These are phyloP conservation scores for Cladosporium sp. DNA, from an alignment of 2,329 filamentous ascomycete genomes.

Conservation along the genomic window DNA sequence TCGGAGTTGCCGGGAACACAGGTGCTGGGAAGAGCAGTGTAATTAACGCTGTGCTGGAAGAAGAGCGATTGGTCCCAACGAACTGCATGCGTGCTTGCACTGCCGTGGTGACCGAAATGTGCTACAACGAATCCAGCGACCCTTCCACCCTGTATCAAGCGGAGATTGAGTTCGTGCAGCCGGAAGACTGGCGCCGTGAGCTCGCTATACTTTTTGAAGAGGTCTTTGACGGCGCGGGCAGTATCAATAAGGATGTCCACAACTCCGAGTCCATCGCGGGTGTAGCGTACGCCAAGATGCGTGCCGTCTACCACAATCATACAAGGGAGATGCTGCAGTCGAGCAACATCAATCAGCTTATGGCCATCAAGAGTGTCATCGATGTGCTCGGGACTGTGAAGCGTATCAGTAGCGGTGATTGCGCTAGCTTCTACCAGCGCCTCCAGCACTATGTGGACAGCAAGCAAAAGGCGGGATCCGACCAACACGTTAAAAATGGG, in stretches of 20 bases:
- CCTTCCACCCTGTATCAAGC: conserved; percentile 43
- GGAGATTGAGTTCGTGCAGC: conserved; percentile 52
- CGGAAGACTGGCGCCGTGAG: conserved; percentile 49
- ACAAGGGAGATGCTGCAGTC: conserved; percentile 36
- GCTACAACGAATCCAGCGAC: conserved; percentile 45
- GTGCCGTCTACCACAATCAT: conserved; percentile 41
- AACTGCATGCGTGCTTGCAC: conserved; percentile 59
- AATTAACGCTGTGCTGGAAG: conserved; percentile 58
- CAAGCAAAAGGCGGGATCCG: conserved; percentile 41
- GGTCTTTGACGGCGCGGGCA: conserved; percentile 37
- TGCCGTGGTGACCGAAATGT: conserved; percentile 55
- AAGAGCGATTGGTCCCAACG: conserved; percentile 51
- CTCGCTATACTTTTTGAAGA: conserved; percentile 46
- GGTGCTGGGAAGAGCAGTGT: conserved; percentile 57
- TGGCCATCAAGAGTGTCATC: conserved; percentile 35
- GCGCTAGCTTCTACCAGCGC: conserved; percentile 39
- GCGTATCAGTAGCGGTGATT: conserved; percentile 33
- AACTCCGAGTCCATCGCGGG: conserved; percentile 44
- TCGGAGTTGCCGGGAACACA: conserved; percentile 57
- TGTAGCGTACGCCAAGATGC: conserved; percentile 47
- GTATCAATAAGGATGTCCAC: conserved; percentile 31
- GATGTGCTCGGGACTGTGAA: conserved; percentile 43
- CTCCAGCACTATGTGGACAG: conserved; percentile 51
- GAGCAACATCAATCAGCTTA: conserved; percentile 36
- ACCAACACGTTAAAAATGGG: conserved; percentile 29